Conservation (phyloP, 2,329 filamentous ascomycete species). For the Cercospora sesami region DNA sequence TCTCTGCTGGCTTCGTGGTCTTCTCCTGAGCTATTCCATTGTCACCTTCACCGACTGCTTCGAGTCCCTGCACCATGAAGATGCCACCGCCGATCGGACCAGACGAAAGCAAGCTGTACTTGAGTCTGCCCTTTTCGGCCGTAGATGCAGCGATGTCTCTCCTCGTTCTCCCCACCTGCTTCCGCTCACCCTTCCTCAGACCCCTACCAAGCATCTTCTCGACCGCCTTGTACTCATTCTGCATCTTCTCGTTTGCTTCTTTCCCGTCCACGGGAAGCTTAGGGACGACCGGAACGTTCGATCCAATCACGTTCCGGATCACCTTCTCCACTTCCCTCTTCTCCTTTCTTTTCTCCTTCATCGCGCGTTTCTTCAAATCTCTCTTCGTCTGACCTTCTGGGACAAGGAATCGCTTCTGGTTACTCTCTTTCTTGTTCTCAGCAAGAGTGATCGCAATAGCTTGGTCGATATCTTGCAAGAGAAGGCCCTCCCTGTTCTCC, state of each 20-base stretch:
- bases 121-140: neutral
- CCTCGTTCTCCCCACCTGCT: neutral
- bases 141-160: neutral
- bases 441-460: neutral
- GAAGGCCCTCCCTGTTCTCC: neutral
- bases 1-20: neutral
- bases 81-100: neutral
- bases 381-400: neutral
- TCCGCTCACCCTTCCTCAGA: neutral
- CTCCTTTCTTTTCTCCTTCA: neutral
- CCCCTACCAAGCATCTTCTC: neutral
- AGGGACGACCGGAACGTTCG: neutral
- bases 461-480: neutral
- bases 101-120: neutral
- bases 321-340: neutral
- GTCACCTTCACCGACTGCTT: neutral
- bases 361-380: neutral
- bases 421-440: neutral
- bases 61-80: neutral
- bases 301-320: neutral
- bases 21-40: neutral
- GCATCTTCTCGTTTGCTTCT: neutral
- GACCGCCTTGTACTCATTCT: neutral
- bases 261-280: neutral
- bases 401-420: neutral